Evolutionary conservation across 2,329 filamentous ascomycete species (phyloP), one percentile per base, ranked within the genome.

Genomic region (Davidsoniella australis): DNA sequence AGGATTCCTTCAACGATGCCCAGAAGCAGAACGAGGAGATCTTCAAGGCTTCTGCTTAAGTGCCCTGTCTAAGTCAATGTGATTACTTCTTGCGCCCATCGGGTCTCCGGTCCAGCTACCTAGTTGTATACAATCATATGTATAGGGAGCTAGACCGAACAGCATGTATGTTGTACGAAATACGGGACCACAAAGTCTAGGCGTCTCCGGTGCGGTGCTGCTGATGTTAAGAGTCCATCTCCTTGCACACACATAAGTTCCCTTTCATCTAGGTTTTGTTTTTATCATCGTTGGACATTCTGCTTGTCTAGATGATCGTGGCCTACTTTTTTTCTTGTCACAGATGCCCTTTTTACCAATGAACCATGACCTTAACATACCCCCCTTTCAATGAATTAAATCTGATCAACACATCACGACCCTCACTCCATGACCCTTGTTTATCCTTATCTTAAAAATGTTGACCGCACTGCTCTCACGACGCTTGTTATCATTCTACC

Each of bases 1-100:
- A 95, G 76, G 89, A 96, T 57, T 81, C 86, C 51, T 96, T 96
- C 72, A 79, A 94, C 70, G 87, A 93, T 74, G 89, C 91, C 49
- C 88, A 95, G 72, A 80, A 89, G 70, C 87, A 94, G 64, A 98
- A 96, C 68, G 87, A 91, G 73, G 78, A 76, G 57, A 72, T 94
- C 52, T 93, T 95, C 70, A 70, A 68, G 57, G 70, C 74, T 64
- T 59, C 56, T 57, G 53, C 54, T 58, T 47, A 53, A 44, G 38
- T 10, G 33, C 17, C 24, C 41, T 14, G 41, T 24, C n/a, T 2
- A 17, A 24, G 10, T 43, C n/a, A 26, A 23, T 43, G 41, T 43
- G 23, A 26, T 26, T 16, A 14, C 41, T 44, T 14, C 41, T 44
- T 29, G 33, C 23, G 24, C 43, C 29, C 29, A 12, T 18, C 43